Conservation (phyloP, 2,329 filamentous ascomycete species). For the Botrytis byssoidea region DNA sequence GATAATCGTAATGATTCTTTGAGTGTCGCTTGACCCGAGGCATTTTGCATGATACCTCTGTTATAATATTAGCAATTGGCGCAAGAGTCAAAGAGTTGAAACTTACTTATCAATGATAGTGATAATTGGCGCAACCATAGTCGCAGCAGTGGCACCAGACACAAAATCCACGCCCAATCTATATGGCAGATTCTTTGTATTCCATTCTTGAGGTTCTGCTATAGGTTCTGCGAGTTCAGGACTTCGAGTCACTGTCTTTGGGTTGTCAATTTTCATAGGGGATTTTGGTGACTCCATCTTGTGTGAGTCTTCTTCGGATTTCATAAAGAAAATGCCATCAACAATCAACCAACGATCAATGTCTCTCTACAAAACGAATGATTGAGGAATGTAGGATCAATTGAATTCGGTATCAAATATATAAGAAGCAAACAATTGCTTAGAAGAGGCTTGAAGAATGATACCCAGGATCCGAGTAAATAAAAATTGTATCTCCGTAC, state of each 20-base stretch:
- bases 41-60: constrained; percentile 78
- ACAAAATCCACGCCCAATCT: constrained; percentile 67
- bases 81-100: neutral
- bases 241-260: constrained; percentile 17
- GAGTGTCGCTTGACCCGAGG: constrained; percentile 65
- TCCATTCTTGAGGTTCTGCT: constrained; percentile 53
- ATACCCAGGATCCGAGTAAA: neutral
- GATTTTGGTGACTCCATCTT: constrained; percentile 13
- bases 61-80: constrained; percentile 26
- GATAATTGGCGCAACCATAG: constrained; percentile 78
- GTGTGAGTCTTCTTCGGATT: constrained; percentile 3
- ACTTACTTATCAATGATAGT: constrained; percentile 81
- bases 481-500: constrained; percentile 1
- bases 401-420: neutral
- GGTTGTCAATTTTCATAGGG: constrained; percentile 18
- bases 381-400: neutral
- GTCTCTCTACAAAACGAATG: neutral
- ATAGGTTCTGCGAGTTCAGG: constrained; percentile 23
- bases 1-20: constrained; percentile 58
- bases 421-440: neutral
- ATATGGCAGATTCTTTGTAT: constrained; percentile 68
- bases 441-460: neutral
- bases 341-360: neutral
- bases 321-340: neutral
- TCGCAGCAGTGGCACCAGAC: constrained; percentile 69